Conservation (phyloP, 1,139 yeast species). For the Lodderomyces elongisporus region DNA sequence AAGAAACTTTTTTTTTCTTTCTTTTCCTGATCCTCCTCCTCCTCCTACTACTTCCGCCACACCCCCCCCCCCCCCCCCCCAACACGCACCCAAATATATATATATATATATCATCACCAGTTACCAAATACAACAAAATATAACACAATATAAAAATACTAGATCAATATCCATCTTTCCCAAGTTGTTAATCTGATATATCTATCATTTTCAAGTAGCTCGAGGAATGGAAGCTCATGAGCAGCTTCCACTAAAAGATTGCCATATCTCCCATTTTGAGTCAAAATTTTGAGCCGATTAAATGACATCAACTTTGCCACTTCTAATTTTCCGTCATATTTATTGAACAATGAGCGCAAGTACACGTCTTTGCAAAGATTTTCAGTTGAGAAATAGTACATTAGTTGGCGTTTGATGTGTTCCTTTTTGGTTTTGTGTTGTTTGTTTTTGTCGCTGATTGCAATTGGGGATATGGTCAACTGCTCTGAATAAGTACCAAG, state of each 20-base stretch:
- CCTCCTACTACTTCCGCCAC: conserved; percentile 1
- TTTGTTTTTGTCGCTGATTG: not conserved
- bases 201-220: conserved; percentile 14
- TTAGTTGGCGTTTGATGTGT: conserved; percentile 17
- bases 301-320: conserved; percentile 17
- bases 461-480: no score
- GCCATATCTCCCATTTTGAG: conserved; percentile 17
- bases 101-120: no score
- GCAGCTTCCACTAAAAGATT: conserved; percentile 14
- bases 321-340: conserved; percentile 16
- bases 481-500: no score
- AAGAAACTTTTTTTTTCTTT: not conserved
- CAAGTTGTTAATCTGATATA: conserved; percentile 16
- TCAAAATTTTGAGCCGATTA: conserved; percentile 16
- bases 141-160: no score
- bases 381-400: conserved; percentile 23
- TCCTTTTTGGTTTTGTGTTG: conserved; percentile 4
- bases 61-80: no score
- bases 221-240: conserved; percentile 13
- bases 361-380: conserved; percentile 23
- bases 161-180: conserved; percentile 18
- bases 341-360: conserved; percentile 18
- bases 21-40: not conserved
- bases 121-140: no score
- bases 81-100: no score